Conservation (phyloP, 140 eudicot species). For the Erigeron philadelphicus region DNA sequence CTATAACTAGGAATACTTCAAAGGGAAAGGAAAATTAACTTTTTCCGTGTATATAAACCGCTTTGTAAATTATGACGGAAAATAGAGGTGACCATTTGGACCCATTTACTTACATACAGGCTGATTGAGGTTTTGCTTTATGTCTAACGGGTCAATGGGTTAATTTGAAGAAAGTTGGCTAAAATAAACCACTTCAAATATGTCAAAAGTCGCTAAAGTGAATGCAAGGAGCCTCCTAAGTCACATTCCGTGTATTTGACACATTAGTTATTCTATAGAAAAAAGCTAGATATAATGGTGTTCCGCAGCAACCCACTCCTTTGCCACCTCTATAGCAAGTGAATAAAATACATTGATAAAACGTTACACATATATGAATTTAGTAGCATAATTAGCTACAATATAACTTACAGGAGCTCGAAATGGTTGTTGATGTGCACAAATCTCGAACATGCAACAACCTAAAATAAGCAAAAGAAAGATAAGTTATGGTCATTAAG, state of each 20-base stretch:
- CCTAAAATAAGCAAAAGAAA: constrained; percentile 36
- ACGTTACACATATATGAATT: neutral
- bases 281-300: too few relatives aligned
- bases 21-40: neutral
- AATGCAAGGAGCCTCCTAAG: too few relatives aligned
- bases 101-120: neutral
- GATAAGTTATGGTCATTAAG: neutral
- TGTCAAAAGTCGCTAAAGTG: too few relatives aligned
- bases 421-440: constrained; percentile 91
- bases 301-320: too few relatives aligned
- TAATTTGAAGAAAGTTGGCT: too few relatives aligned
- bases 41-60: neutral
- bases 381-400: constrained; percentile 20
- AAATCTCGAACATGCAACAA: constrained; percentile 92
- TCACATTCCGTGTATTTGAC: too few relatives aligned
- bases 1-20: neutral
- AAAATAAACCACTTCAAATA: too few relatives aligned
- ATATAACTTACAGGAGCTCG: constrained; percentile 70
- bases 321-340: neutral
- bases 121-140: neutral
- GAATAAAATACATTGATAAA: constrained; percentile 15
- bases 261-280: too few relatives aligned
- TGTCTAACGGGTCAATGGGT: neutral
- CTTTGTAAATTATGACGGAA: neutral
- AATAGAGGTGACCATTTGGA: neutral